These are phyloP conservation scores for Aspergillus sp. DNA, from an alignment of 2,329 filamentous ascomycete genomes.

Conservation along the genomic window DNA sequence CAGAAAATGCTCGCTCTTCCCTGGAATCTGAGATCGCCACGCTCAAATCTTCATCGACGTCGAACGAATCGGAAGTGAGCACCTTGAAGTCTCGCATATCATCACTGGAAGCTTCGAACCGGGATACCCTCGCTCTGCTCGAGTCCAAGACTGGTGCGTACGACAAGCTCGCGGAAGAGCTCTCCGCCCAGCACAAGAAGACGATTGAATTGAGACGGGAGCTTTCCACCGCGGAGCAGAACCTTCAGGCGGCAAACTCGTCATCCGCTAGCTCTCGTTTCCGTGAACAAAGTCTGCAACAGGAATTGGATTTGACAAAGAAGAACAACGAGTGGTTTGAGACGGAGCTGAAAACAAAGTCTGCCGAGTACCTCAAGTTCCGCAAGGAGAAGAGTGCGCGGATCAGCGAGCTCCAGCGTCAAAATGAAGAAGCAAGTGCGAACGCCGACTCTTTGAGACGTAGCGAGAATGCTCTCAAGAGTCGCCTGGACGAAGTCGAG, in stretches of 20 bases:
- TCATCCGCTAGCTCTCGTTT: conserved; percentile 79
- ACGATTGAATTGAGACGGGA: conserved; percentile 79
- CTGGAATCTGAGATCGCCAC: conserved; percentile 78
- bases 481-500: conserved; percentile 76
- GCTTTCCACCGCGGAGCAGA: conserved; percentile 74
- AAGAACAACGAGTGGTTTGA: conserved; percentile 93
- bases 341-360: conserved; percentile 84
- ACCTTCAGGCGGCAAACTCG: conserved; percentile 75
- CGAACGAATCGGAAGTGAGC: conserved; percentile 62
- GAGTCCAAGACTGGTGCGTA: conserved; percentile 86
- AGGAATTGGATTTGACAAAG: conserved; percentile 83
- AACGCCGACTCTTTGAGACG: conserved; percentile 73
- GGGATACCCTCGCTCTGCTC: conserved; percentile 81
- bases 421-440: conserved; percentile 77
- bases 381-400: conserved; percentile 91
- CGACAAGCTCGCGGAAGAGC: conserved; percentile 77
- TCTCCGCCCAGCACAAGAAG: conserved; percentile 84
- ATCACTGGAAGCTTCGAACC: conserved; percentile 84
- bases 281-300: conserved; percentile 81
- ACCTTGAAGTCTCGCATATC: conserved; percentile 76
- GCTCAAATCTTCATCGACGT: conserved; percentile 69
- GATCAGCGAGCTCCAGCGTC: conserved; percentile 80
- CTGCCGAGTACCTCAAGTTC: conserved; percentile 78
- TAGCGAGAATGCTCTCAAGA: conserved; percentile 73
- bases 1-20: conserved; percentile 70